Conservation (phyloP, 2,329 filamentous ascomycete genomes). For the Ophiostoma ips region DNA sequence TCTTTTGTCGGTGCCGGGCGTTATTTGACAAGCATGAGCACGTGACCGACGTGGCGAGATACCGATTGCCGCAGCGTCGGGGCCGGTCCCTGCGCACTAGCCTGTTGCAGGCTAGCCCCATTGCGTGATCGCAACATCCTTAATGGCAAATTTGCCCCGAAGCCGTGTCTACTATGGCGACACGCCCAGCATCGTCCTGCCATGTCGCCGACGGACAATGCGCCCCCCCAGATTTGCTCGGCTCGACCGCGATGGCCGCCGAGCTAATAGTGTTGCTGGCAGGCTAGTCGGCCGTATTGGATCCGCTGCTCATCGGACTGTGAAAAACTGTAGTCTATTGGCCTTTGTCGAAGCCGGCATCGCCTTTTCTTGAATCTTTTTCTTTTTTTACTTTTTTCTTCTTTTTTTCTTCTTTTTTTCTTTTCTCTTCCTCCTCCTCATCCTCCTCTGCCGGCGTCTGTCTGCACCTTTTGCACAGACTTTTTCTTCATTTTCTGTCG, state of each 20-base stretch:
- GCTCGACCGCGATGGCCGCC: conserved; percentile 5
- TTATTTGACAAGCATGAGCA: neutral
- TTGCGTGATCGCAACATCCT: conserved; percentile 15
- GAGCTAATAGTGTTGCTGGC: conserved; percentile 2
- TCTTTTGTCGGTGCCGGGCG: too few relatives aligned
- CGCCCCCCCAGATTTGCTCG: neutral
- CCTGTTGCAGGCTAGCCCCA: conserved; percentile 9
- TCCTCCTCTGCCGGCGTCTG: neutral
- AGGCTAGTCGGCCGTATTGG: neutral
- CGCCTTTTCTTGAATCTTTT: neutral
- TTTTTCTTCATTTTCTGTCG: neutral
- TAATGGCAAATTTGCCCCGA: conserved; percentile 5
- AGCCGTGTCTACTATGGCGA: conserved; percentile 4
- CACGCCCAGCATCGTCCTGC: neutral
- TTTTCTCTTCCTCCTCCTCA: neutral
- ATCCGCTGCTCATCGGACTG: neutral
- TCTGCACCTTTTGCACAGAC: too few relatives aligned
- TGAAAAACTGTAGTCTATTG: conserved; percentile 4
- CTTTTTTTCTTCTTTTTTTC: neutral
- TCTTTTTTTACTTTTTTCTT: neutral
- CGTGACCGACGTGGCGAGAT: conserved; percentile 3
- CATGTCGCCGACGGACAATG: neutral
- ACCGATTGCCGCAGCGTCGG: conserved; percentile 7
- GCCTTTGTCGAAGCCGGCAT: neutral
- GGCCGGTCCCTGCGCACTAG: neutral